A percentile compares a stretch with the other conserved stretches of the same genome.
phyloP scores from a whole-genome alignment of 169 alveolate species.

The Babesia bovis region DNA sequence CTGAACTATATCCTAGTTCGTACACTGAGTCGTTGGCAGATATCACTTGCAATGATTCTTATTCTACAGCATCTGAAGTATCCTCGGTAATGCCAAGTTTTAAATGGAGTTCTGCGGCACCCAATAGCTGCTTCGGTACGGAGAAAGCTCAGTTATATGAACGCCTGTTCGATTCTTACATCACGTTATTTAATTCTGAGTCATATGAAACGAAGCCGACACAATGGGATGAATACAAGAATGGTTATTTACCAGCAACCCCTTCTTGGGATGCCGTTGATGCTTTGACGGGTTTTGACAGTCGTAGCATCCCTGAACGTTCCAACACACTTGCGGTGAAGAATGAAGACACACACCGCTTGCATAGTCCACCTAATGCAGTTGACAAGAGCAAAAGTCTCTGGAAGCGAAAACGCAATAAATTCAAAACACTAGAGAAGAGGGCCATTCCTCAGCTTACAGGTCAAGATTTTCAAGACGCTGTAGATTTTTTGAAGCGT shows the following conservation, averaged over 20 bases:
- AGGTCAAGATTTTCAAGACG: constrained; percentile 61
- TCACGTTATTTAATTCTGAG: constrained; percentile 12
- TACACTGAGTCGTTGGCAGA: background rate
- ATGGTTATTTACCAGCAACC: background rate
- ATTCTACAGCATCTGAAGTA: background rate
- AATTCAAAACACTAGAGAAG: constrained; percentile 22
- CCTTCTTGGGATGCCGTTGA: constrained; percentile 11
- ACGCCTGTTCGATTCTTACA: constrained; percentile 31
- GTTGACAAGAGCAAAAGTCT: constrained; percentile 37
- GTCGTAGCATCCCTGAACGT: constrained; percentile 10
- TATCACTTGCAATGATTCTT: background rate
- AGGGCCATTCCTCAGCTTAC: constrained; percentile 52
- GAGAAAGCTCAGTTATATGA: constrained; percentile 33
- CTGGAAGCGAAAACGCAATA: constrained; percentile 42
- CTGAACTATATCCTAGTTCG: background rate
- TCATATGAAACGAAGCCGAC: background rate
- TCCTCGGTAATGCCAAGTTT: constrained; percentile 4
- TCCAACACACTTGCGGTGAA: background rate
- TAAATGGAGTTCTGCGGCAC: constrained; percentile 10
- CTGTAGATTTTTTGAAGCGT: constrained; percentile 56
- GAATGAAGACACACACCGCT: background rate
- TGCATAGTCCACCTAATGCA: constrained; percentile 3
- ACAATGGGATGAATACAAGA: background rate
- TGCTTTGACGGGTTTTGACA: constrained; percentile 2
- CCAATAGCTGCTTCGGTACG: constrained; percentile 28